phyloP scores from a whole-genome alignment of 306 rosid species.

The Lupinus albus region DNA sequence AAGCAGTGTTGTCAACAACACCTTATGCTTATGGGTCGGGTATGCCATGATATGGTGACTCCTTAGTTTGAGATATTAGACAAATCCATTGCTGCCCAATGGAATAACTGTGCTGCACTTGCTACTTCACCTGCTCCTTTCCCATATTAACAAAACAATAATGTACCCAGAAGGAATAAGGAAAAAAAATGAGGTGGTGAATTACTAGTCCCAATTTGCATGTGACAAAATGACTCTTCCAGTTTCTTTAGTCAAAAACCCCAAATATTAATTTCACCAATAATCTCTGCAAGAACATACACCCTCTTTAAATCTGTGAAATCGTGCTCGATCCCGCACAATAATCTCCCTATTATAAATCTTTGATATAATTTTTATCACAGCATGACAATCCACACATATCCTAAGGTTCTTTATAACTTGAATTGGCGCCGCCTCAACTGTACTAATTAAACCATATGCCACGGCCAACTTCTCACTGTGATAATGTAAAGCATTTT shows the following conservation, averaged over 20 bases:
- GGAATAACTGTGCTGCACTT: not conserved
- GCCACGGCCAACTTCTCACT: slow-evolving; percentile 93
- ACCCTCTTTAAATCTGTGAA: slow-evolving; percentile 80
- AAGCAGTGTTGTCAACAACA: not conserved
- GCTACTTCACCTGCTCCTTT: slow-evolving; percentile 3
- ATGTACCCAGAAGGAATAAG: too few relatives aligned
- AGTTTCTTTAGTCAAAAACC: not conserved
- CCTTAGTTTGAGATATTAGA: not conserved
- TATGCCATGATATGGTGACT: not conserved
- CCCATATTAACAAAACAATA: not conserved
- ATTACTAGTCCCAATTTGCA: too few relatives aligned
- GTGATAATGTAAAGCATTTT: slow-evolving; percentile 74
- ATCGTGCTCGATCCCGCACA: slow-evolving; percentile 83
- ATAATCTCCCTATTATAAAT: slow-evolving; percentile 73
- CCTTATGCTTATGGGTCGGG: not conserved
- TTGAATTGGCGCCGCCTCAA: slow-evolving; percentile 66
- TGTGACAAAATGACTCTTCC: slow-evolving; percentile 24
- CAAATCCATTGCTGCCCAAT: not conserved
- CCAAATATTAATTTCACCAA: slow-evolving; percentile 56
- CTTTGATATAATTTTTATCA: slow-evolving; percentile 67
- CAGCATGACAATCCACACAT: slow-evolving; percentile 78
- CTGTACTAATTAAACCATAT: slow-evolving; percentile 73
- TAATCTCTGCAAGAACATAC: slow-evolving; percentile 84
- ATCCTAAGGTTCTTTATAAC: slow-evolving; percentile 91
- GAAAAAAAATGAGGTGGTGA: too few relatives aligned